Evolutionary conservation across 495 filamentous ascomycete species (phyloP).

Genomic region (Friedmanniomyces simplex): DNA sequence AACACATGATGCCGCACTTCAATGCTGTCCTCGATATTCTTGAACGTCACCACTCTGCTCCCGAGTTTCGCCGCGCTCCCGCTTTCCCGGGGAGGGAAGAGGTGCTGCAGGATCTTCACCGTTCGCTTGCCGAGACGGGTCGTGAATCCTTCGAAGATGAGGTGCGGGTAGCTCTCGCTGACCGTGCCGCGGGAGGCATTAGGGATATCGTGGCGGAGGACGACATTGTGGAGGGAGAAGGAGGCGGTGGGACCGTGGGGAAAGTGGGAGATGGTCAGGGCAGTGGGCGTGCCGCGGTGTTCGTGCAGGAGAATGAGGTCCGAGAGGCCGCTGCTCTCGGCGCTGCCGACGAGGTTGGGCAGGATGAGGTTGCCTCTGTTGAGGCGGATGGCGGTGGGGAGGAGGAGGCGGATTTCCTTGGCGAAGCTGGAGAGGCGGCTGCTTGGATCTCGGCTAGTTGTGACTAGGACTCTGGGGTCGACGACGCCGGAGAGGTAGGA

Average conservation of each 20-base stretch:
- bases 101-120: slow-evolving; percentile 83
- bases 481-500: slow-evolving; percentile 71
- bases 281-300: slow-evolving; percentile 86
- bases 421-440: slow-evolving; percentile 76
- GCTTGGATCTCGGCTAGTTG: slow-evolving; percentile 80
- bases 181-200: slow-evolving; percentile 80
- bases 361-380: slow-evolving; percentile 88
- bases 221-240: slow-evolving; percentile 89
- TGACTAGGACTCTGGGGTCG: slow-evolving; percentile 82
- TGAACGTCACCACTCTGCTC: slow-evolving; percentile 84
- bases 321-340: slow-evolving; percentile 63
- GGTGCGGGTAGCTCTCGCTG: slow-evolving; percentile 83
- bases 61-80: slow-evolving; percentile 58
- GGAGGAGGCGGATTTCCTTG: slow-evolving; percentile 88
- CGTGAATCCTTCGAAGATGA: slow-evolving; percentile 91
- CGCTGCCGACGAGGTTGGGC: slow-evolving; percentile 70
- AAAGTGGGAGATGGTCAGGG: slow-evolving; percentile 79
- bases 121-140: slow-evolving; percentile 73
- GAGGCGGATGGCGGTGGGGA: slow-evolving; percentile 81
- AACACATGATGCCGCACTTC: slow-evolving; percentile 78
- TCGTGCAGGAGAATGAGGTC: slow-evolving; percentile 88
- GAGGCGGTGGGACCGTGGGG: slow-evolving; percentile 88
- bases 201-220: slow-evolving; percentile 87
- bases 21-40: slow-evolving; percentile 88
- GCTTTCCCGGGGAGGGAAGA: slow-evolving; percentile 79